Conservation (phyloP, 306 rosid genomes). For the Quercus wislizeni region DNA sequence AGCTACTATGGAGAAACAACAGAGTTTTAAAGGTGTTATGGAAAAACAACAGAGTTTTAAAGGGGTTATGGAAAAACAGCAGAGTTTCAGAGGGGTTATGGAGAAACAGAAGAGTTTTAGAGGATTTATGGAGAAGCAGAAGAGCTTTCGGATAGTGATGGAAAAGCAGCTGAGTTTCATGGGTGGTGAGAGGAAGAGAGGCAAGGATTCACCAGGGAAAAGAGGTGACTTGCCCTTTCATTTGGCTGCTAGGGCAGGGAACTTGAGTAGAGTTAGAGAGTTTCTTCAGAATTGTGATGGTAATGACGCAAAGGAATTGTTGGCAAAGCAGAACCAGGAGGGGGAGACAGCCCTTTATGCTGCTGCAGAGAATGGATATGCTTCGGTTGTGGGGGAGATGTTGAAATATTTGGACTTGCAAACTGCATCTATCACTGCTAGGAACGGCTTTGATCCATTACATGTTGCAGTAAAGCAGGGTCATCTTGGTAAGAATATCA, state of each 20-base stretch:
- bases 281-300: constrained; percentile 48
- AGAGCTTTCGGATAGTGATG: constrained; percentile 60
- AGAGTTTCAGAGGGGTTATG: constrained; percentile 19
- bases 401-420: constrained; percentile 75
- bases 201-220: constrained; percentile 57
- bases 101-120: constrained; percentile 51
- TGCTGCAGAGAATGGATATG: constrained; percentile 82
- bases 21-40: constrained; percentile 43
- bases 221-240: constrained; percentile 63
- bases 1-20: constrained; percentile 34
- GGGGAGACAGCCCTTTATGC: constrained; percentile 92
- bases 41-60: constrained; percentile 44
- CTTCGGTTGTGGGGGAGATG: constrained; percentile 67
- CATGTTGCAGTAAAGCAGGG: constrained; percentile 91
- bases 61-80: constrained; percentile 28
- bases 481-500: constrained; percentile 67
- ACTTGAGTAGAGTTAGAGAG: constrained; percentile 53
- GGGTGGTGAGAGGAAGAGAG: constrained; percentile 42
- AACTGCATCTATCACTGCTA: constrained; percentile 68
- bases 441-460: constrained; percentile 86
- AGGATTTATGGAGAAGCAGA: constrained; percentile 81
- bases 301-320: constrained; percentile 43
- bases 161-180: constrained; percentile 60
- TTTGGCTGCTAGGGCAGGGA: constrained; percentile 80
- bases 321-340: constrained; percentile 74